Conservation (phyloP, 371 early-diverging fungal species). For the Chytridium lagenaria region DNA sequence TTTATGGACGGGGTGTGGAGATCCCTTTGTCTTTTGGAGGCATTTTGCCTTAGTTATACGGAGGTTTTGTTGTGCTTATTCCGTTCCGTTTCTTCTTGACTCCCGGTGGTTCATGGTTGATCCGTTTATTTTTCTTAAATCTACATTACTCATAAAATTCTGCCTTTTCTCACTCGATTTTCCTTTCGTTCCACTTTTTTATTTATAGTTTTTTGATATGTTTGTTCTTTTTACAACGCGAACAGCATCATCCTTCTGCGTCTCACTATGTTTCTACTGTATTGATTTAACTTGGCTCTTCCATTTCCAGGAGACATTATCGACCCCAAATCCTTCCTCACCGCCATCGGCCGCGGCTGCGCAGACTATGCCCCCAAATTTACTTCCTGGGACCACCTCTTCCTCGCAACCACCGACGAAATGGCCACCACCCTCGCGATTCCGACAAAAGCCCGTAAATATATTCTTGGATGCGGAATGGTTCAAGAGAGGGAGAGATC, state of each 20-base stretch:
- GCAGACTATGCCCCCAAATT: conserved; percentile 60
- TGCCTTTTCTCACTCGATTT: background rate
- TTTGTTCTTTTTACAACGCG: background rate
- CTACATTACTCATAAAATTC: background rate
- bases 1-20: background rate
- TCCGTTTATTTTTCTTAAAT: background rate
- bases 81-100: background rate
- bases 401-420: conserved; percentile 56
- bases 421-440: conserved; percentile 60
- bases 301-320: conserved; percentile 31
- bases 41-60: background rate
- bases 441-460: conserved; percentile 55
- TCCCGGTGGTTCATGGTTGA: background rate
- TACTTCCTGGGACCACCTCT: conserved; percentile 65
- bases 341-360: conserved; percentile 62
- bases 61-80: background rate
- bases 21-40: background rate
- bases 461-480: conserved; percentile 54
- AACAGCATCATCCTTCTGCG: no score
- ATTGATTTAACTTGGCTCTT: background rate
- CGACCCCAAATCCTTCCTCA: conserved; percentile 58
- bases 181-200: background rate
- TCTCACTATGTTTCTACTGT: no score
- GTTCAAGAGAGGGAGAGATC: conserved; percentile 47
- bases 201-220: background rate